Base-by-base conservation (phyloP, 2,329 filamentous ascomycete genomes). In the Xylaria sp. region DNA sequence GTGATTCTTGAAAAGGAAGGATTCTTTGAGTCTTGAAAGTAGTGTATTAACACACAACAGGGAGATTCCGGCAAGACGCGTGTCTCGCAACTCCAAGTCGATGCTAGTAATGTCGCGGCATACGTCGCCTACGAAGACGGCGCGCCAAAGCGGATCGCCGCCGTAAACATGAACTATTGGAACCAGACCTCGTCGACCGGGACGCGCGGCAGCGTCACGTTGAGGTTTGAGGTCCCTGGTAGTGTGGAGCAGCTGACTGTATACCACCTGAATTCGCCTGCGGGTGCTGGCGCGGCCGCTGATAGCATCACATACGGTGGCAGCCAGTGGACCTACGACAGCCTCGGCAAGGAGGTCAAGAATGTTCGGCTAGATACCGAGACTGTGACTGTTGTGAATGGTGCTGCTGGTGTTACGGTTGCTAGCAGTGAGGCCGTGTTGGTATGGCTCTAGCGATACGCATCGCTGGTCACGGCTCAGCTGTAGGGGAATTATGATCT, bases 321-420 rank as follows among this genome's bases (percentile, higher is more conserved):
- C 4, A 80, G 79, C 61, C 78, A 80, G 67, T 81, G 79, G 79
- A 80, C 78, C 6, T 79, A 76, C 57, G 73, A 74, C 54, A 80
- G 77, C 64, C 56, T 73, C 1, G 79, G 79, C 0, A 69, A 70
- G 66, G 79, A 81, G 71, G 76, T 80, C 2, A 76, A 72, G 64
- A 73, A 75, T 7, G 76, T 79, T 4, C 70, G 76, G 54, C 67
- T 76, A 11, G 79, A 81, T 48, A 78, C 75, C 1, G 65, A 75
- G 47, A 71, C 61, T 4, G 36, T 80, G 34, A 30, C 48, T 0
- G 78, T 79, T 11, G 61, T 67, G 57, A 68, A 74, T 12, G 78
- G 78, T 0, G 58, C 71, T 11, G 78, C 71, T 1, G 64, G 61
- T 1, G 67, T 79, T 9, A 69, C 53, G 1, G 75, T 79, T 12